Base-by-base conservation (phyloP, 2,329 filamentous ascomycete genomes). In the Davidsoniella eucalypti region DNA sequence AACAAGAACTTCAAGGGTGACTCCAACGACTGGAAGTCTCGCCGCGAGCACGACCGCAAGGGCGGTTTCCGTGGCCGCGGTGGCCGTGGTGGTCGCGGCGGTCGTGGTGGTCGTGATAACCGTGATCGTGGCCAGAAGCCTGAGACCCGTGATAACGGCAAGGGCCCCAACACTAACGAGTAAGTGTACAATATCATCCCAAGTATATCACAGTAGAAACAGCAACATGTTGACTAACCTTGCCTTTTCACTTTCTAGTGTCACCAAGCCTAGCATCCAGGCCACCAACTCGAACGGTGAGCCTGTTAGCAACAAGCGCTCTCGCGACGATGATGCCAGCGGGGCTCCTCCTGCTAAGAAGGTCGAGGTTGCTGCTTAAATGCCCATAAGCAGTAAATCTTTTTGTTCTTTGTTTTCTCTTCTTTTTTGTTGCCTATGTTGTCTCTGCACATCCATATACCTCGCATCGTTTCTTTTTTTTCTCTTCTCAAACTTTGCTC, bases 21-120 rank as follows among this genome's bases (percentile, higher is more conserved):
- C 57, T 61, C 67, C 46, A 65, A 76, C 57, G 72, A 81, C 64
- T 82, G 78, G 76, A 81, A 78, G 66, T 71, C 72, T 63, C 72
- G 78, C 56, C 71, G 77, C 18, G 75, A 80, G 6, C 61, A 78
- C 41, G 77, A 81, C 58, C 75, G 75, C 61, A 74, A 73, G 63
- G 69, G 69, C 57, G 78, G 77, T 18, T 77, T 76, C 65, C 68
- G 69, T 51, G 63, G 67, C 49, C 66, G 69, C 36, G 65, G 68
- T 40, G 61, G 66, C 7, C 43, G 45, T 17, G 65, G 67, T 40
- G 64, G 70, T 16, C 63, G 69, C 2, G 66, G 68, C 33, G 64
- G 65, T 41, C 62, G 67, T 43, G 67, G 66, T 49, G 45, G 45
- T n/a, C 45, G 46, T 8, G 38, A 39, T 18, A 29, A 42, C 37